These are phyloP conservation scores for Trichoderma afroharzianum DNA, from an alignment of 2,329 filamentous ascomycete genomes.

Conservation along the genomic window DNA sequence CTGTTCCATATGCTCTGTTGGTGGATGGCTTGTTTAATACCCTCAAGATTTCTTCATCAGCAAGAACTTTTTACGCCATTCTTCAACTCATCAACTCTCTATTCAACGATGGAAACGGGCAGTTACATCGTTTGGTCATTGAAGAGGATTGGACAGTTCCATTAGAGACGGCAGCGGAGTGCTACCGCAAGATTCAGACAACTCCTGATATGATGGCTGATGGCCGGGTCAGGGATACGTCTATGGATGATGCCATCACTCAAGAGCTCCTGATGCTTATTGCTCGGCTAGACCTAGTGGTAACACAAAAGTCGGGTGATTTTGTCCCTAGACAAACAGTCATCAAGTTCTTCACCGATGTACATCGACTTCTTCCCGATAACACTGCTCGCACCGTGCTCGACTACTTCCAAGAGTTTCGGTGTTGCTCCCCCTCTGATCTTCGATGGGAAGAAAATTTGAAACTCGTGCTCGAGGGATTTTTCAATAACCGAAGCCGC, in stretches of 20 bases:
- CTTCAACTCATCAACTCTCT: slow-evolving; percentile 53
- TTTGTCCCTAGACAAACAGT: slow-evolving; percentile 64
- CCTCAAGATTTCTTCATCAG: slow-evolving; percentile 41
- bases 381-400: slow-evolving; percentile 61
- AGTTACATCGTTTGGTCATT: slow-evolving; percentile 53
- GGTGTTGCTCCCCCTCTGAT: slow-evolving; percentile 70
- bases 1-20: slow-evolving; percentile 56
- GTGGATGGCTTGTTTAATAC: slow-evolving; percentile 55
- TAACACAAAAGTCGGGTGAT: slow-evolving; percentile 43
- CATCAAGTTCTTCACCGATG: slow-evolving; percentile 61
- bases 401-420: slow-evolving; percentile 64
- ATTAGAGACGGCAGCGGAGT: slow-evolving; percentile 56
- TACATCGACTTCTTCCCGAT: slow-evolving; percentile 62
- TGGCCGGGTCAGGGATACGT: slow-evolving; percentile 26
- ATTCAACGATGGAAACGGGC: slow-evolving; percentile 50
- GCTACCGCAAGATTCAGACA: slow-evolving; percentile 37
- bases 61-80: slow-evolving; percentile 45
- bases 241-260: slow-evolving; percentile 37
- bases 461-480: slow-evolving; percentile 55
- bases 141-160: slow-evolving; percentile 65
- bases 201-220: slow-evolving; percentile 25
- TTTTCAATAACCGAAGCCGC: slow-evolving; percentile 60
- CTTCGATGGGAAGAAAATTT: slow-evolving; percentile 64
- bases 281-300: slow-evolving; percentile 46
- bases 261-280: slow-evolving; percentile 45